A percentile compares a stretch with the other conserved stretches of the same genome.
Conservation (phyloP, 805 yeast species). For the Yarrowia divulgata region DNA sequence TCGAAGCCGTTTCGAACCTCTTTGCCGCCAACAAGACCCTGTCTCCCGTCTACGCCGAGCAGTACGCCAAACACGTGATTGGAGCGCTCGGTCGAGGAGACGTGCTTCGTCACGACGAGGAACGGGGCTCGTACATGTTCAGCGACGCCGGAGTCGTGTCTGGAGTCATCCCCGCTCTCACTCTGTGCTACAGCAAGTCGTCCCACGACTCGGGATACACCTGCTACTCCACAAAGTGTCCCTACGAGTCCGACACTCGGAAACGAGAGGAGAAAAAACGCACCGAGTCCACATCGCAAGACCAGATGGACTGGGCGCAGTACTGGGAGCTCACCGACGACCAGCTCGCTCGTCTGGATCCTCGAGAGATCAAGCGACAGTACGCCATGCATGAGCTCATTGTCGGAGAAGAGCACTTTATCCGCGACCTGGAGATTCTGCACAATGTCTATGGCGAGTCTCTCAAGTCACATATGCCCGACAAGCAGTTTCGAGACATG, state of each 20-base stretch:
- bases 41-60: slow-evolving; percentile 21
- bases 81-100: not conserved
- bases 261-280: slow-evolving; percentile 5
- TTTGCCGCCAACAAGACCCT: slow-evolving; percentile 33
- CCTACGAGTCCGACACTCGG: slow-evolving; percentile 13
- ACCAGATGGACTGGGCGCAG: slow-evolving; percentile 45
- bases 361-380: slow-evolving; percentile 65
- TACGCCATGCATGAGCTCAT: slow-evolving; percentile 78
- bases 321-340: slow-evolving; percentile 46
- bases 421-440: slow-evolving; percentile 70
- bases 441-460: slow-evolving; percentile 62
- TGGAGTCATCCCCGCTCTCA: slow-evolving; percentile 28
- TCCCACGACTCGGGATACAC: slow-evolving; percentile 22
- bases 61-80: slow-evolving; percentile 36
- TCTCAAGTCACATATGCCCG: slow-evolving; percentile 53
- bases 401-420: slow-evolving; percentile 71
- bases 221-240: slow-evolving; percentile 29
- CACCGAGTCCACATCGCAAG: not conserved
- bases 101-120: slow-evolving; percentile 23
- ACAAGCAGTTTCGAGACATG: slow-evolving; percentile 62
- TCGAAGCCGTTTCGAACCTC: slow-evolving; percentile 11
- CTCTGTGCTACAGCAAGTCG: slow-evolving; percentile 17
- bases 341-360: slow-evolving; percentile 43
- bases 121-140: slow-evolving; percentile 27
- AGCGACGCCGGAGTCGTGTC: slow-evolving; percentile 22